phyloP scores from a whole-genome alignment of 495 filamentous ascomycete species.

The Talaromyces borbonicus region DNA sequence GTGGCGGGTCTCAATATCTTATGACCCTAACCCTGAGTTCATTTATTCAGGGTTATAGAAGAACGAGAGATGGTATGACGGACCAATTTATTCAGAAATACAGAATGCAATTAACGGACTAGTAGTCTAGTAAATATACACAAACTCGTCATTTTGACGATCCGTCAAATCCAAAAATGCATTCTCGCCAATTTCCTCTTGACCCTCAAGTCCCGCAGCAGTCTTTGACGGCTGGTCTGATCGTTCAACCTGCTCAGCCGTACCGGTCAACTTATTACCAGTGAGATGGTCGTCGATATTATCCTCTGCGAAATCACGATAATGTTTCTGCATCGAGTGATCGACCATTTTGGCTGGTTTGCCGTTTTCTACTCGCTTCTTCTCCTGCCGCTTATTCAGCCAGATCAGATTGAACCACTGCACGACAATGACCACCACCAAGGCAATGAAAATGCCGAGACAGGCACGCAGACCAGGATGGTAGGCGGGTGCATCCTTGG shows the following conservation, averaged over 20 bases:
- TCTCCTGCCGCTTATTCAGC: constrained; percentile 44
- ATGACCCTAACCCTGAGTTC: neutral
- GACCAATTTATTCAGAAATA: no score
- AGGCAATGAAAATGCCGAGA: constrained; percentile 44
- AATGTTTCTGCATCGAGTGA: constrained; percentile 41
- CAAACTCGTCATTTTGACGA: constrained; percentile 56
- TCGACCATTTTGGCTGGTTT: constrained; percentile 48
- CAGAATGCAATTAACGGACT: neutral
- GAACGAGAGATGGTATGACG: no score
- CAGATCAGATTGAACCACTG: constrained; percentile 42
- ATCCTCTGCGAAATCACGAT: constrained; percentile 17
- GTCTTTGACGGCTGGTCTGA: neutral
- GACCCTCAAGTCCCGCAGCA: constrained; percentile 3
- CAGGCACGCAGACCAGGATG: constrained; percentile 44
- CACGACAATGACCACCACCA: constrained; percentile 37
- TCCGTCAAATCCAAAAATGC: constrained; percentile 51
- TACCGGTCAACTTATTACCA: constrained; percentile 12
- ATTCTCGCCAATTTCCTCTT: constrained; percentile 22
- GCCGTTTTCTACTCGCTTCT: constrained; percentile 43
- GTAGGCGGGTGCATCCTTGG: constrained; percentile 38
- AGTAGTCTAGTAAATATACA: constrained; percentile 47
- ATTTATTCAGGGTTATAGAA: neutral
- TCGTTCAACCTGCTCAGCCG: constrained; percentile 8
- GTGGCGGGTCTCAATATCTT: neutral
- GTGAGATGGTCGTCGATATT: no score